These are phyloP conservation scores for Talaromyces sp. DNA, from an alignment of 2,329 filamentous ascomycete genomes.

Conservation along the genomic window DNA sequence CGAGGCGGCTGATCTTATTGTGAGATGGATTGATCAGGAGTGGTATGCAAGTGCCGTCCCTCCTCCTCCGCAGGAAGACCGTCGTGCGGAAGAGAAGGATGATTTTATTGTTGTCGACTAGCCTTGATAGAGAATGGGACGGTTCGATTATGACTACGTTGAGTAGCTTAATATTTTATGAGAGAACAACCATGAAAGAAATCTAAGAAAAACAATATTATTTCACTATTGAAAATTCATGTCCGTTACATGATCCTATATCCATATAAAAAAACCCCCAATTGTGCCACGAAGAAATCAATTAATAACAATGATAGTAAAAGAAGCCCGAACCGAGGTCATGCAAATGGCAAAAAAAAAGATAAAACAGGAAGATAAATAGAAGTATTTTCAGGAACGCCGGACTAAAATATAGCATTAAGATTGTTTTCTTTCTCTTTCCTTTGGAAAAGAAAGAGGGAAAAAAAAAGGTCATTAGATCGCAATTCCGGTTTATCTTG, in stretches of 20 bases:
- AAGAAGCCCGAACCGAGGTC: not conserved
- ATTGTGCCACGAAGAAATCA: not conserved
- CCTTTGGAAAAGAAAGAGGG: not conserved
- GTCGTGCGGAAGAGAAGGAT: slow-evolving; percentile 7
- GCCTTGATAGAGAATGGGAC: not conserved
- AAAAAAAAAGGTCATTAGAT: not conserved
- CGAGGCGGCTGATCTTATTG: slow-evolving; percentile 33
- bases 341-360: not conserved
- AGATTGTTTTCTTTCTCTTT: not conserved
- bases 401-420: not conserved
- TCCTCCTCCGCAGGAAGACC: not conserved
- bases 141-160: not conserved
- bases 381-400: not conserved
- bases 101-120: slow-evolving; percentile 8
- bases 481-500: not conserved
- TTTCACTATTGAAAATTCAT: not conserved
- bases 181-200: not conserved
- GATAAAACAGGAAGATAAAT: not conserved
- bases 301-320: not conserved
- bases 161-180: not conserved
- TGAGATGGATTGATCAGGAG: slow-evolving; percentile 33
- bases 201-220: not conserved
- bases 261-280: not conserved
- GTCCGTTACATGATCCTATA: not conserved
- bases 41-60: slow-evolving; percentile 30